These are phyloP conservation scores for Populus hybrid DNA, from an alignment of 441 rosid species.

Conservation along the genomic window DNA sequence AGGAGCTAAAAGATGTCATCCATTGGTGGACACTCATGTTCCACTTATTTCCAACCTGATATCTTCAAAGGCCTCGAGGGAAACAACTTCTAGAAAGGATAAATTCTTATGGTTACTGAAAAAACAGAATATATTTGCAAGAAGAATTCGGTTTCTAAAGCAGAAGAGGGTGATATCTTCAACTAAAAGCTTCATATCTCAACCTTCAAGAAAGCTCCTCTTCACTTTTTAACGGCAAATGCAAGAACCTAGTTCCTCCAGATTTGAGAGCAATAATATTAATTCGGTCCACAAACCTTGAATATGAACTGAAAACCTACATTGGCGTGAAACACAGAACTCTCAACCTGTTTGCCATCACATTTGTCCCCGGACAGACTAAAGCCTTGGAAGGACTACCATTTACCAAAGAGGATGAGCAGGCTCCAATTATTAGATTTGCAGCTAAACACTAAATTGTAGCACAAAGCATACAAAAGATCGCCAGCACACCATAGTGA, in stretches of 20 bases:
- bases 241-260: background rate
- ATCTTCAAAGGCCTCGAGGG: background rate
- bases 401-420: background rate
- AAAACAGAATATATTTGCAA: too few species aligned
- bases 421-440: background rate
- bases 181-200: background rate
- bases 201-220: background rate
- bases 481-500: slow-evolving; percentile 1
- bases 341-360: background rate
- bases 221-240: background rate
- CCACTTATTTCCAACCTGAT: background rate
- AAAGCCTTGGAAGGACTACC: background rate
- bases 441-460: background rate
- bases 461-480: background rate
- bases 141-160: background rate
- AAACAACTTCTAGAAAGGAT: background rate
- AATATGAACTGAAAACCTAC: background rate
- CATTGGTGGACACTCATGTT: background rate
- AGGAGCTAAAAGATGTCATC: background rate
- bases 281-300: background rate
- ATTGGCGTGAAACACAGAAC: background rate
- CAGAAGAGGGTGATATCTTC: background rate
- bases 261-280: background rate
- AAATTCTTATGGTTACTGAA: background rate
- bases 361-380: background rate